These are phyloP conservation scores for Drechslera avenae DNA, from an alignment of 2,329 filamentous ascomycete species.

Conservation along the genomic window DNA sequence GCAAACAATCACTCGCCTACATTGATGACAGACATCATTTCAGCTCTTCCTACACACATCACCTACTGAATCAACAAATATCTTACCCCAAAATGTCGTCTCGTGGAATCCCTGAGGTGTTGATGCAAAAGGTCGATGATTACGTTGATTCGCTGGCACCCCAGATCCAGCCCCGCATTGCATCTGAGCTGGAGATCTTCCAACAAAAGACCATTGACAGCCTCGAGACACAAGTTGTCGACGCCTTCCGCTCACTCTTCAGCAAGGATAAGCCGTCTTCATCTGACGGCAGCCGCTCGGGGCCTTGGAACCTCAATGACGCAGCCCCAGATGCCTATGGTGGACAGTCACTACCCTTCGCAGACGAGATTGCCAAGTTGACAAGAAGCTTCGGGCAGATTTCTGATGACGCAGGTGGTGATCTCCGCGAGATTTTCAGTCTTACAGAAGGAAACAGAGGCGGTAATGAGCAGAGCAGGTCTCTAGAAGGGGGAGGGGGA, in stretches of 20 bases:
- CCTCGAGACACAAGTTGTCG: constrained; percentile 36
- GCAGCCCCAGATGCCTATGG: constrained; percentile 37
- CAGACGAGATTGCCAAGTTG: constrained; percentile 37
- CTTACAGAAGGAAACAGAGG: constrained; percentile 28
- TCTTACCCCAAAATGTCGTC: constrained; percentile 23
- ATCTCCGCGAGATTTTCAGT: constrained; percentile 37
- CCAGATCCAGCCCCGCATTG: constrained; percentile 41
- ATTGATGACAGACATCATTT: neutral
- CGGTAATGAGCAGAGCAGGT: constrained; percentile 18
- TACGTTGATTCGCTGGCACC: constrained; percentile 40
- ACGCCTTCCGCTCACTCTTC: constrained; percentile 38
- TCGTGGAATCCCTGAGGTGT: constrained; percentile 27
- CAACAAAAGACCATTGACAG: constrained; percentile 42
- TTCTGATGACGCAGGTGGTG: constrained; percentile 34
- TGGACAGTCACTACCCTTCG: constrained; percentile 36
- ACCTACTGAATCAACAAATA: neutral
- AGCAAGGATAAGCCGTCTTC: constrained; percentile 25
- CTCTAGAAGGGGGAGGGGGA: constrained; percentile 6
- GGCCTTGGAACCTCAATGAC: constrained; percentile 32
- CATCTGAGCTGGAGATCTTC: constrained; percentile 36
- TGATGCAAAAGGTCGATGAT: constrained; percentile 37
- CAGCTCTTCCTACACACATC: neutral
- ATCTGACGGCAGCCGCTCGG: constrained; percentile 20
- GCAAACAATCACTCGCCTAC: neutral
- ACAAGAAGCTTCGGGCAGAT: constrained; percentile 37